phyloP scores from a whole-genome alignment of 1,284 basidiomycete species.

The Pisolithus thermaeus region DNA sequence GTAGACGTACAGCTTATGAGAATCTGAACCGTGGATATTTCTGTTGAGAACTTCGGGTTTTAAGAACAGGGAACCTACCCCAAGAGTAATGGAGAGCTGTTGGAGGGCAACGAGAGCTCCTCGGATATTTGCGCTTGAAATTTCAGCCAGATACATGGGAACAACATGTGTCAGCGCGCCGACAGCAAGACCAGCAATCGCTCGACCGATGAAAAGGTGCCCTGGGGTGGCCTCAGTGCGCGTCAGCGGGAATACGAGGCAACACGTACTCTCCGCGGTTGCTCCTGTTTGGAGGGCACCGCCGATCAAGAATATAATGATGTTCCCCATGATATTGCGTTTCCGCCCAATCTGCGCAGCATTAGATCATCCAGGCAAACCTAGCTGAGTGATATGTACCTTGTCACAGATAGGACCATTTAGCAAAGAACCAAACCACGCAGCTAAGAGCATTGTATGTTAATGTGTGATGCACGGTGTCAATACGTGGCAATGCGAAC shows the following conservation, averaged over 20 bases:
- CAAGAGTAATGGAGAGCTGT: slow-evolving; percentile 30
- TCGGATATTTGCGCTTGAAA: slow-evolving; percentile 31
- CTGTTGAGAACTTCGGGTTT: background rate
- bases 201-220: slow-evolving; percentile 30
- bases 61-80: slow-evolving; percentile 16
- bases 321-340: slow-evolving; percentile 27
- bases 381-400: slow-evolving; percentile 9
- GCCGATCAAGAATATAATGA: slow-evolving; percentile 28
- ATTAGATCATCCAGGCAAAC: background rate
- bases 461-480: background rate
- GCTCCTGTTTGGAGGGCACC: slow-evolving; percentile 30
- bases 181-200: slow-evolving; percentile 25
- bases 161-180: slow-evolving; percentile 30
- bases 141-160: slow-evolving; percentile 32
- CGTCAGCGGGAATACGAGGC: background rate
- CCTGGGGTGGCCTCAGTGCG: slow-evolving; percentile 7
- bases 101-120: slow-evolving; percentile 29
- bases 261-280: slow-evolving; percentile 17
- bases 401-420: slow-evolving; percentile 31
- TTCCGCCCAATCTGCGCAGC: slow-evolving; percentile 24
- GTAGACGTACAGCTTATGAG: slow-evolving; percentile 26
- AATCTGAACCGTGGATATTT: slow-evolving; percentile 14
- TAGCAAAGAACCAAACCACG: slow-evolving; percentile 28
- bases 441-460: slow-evolving; percentile 16
- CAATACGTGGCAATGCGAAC: slow-evolving; percentile 15